phyloP scores from a whole-genome alignment of 169 alveolate species.

The Cyclospora cayetanensis region DNA sequence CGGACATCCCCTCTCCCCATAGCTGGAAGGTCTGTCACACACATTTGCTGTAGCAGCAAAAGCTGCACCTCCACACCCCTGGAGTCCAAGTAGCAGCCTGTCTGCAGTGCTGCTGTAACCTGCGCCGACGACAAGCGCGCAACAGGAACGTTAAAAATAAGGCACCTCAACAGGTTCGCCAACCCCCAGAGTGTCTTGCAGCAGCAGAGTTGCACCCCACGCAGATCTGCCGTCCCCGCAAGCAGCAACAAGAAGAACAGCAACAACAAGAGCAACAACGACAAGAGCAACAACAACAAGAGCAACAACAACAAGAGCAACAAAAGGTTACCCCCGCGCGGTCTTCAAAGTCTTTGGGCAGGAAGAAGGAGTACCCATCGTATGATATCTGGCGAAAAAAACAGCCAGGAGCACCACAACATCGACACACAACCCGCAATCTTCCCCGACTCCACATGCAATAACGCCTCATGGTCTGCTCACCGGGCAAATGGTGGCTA shows the following conservation, averaged over 20 bases:
- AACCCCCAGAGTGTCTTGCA: background rate
- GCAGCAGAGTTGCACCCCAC: background rate
- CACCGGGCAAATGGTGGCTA: no score
- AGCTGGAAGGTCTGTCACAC: background rate
- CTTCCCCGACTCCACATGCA: no score
- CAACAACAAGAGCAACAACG: background rate
- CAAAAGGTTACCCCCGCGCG: conserved; percentile 7
- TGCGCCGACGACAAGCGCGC: conserved; percentile 7
- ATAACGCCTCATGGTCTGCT: no score
- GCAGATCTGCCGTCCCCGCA: background rate
- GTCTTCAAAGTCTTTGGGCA: conserved; percentile 5
- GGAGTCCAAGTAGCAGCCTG: background rate
- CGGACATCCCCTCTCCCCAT: background rate
- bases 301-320: background rate
- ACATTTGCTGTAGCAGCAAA: background rate
- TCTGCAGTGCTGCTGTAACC: conserved; percentile 45
- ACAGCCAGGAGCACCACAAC: background rate
- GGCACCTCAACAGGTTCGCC: background rate
- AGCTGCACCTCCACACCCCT: background rate
- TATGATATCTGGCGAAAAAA: background rate
- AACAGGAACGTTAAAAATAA: background rate
- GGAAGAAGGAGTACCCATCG: conserved; percentile 22
- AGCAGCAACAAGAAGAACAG: background rate
- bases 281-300: background rate
- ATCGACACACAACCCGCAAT: no score